These are phyloP conservation scores for Rhynchosporium secalis DNA, from an alignment of 2,329 filamentous ascomycete genomes.

Conservation along the genomic window DNA sequence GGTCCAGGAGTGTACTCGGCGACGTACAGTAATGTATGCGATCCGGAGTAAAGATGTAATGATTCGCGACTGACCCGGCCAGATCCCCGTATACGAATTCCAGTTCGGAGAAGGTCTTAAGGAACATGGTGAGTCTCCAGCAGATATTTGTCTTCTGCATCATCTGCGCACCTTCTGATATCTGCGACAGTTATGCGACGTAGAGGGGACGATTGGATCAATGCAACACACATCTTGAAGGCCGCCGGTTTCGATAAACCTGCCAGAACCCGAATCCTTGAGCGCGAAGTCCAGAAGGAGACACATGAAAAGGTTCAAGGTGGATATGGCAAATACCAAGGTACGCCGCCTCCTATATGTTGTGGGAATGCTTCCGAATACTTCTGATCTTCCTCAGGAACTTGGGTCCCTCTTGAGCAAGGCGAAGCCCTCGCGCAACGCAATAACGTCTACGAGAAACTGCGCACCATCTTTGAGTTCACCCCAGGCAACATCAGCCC, in stretches of 20 bases:
- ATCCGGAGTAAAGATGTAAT: background rate
- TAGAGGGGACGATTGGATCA: conserved; percentile 93
- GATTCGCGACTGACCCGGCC: conserved; percentile 19
- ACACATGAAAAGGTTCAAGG: conserved; percentile 97
- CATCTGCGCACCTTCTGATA: conserved; percentile 14
- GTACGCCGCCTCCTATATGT: conserved; percentile 45
- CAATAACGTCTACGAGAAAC: conserved; percentile 81
- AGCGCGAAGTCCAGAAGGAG: conserved; percentile 95
- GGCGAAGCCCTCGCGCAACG: conserved; percentile 81
- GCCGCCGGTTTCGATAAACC: conserved; percentile 97
- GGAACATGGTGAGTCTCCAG: conserved; percentile 59
- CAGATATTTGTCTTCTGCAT: background rate
- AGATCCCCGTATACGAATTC: conserved; percentile 95
- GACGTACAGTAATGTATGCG: conserved; percentile 64
- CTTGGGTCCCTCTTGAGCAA: conserved; percentile 88
- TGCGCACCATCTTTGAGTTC: conserved; percentile 87
- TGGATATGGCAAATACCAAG: conserved; percentile 98
- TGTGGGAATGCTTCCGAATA: conserved; percentile 24
- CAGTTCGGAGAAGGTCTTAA: conserved; percentile 77
- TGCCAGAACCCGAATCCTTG: conserved; percentile 88
- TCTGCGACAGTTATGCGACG: conserved; percentile 72
- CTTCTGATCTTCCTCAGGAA: conserved; percentile 55
- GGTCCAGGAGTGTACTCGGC: conserved; percentile 59
- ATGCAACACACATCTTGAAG: conserved; percentile 98
- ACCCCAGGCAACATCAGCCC: conserved; percentile 82